Evolutionary conservation across 805 yeast species (phyloP).

Genomic region (Spathaspora passalidarum): DNA sequence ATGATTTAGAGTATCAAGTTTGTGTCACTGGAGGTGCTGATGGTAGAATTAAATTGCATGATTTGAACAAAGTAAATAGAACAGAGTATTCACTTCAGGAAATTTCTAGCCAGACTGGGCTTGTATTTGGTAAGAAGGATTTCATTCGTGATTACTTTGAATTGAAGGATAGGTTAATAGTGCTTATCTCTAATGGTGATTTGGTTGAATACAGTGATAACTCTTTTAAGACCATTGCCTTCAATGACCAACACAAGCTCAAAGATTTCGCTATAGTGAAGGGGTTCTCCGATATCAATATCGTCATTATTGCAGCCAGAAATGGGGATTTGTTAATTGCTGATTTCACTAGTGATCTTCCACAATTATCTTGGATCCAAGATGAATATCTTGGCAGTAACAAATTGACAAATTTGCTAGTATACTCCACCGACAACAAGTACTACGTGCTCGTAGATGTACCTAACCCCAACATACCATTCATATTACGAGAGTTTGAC

Average conservation of each 20-base stretch:
- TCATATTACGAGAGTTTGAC: slow-evolving; percentile 39
- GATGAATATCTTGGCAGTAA: slow-evolving; percentile 20
- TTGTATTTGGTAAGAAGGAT: slow-evolving; percentile 44
- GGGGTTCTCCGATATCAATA: slow-evolving; percentile 34
- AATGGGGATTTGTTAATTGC: slow-evolving; percentile 45
- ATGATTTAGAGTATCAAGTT: slow-evolving; percentile 35
- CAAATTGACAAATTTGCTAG: slow-evolving; percentile 52
- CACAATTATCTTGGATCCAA: slow-evolving; percentile 23
- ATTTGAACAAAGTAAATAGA: slow-evolving; percentile 27
- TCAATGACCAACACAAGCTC: slow-evolving; percentile 22
- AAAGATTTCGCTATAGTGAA: slow-evolving; percentile 41
- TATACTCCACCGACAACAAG: slow-evolving; percentile 17
- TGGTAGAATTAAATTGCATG: slow-evolving; percentile 71
- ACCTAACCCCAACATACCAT: slow-evolving; percentile 61
- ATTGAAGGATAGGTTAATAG: slow-evolving; percentile 37
- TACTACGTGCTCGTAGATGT: slow-evolving; percentile 54
- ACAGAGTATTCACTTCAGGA: slow-evolving; percentile 25
- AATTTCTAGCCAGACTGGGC: slow-evolving; percentile 25
- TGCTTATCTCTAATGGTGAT: slow-evolving; percentile 60
- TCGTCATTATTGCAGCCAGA: slow-evolving; percentile 22
- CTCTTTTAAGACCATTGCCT: slow-evolving; percentile 21
- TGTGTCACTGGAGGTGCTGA: slow-evolving; percentile 93
- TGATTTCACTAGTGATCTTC: slow-evolving; percentile 15
- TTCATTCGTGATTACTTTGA: slow-evolving; percentile 59
- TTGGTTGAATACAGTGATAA: slow-evolving; percentile 32